phyloP scores from a whole-genome alignment of 208 protist species.

The Leishmania lainsoni region DNA sequence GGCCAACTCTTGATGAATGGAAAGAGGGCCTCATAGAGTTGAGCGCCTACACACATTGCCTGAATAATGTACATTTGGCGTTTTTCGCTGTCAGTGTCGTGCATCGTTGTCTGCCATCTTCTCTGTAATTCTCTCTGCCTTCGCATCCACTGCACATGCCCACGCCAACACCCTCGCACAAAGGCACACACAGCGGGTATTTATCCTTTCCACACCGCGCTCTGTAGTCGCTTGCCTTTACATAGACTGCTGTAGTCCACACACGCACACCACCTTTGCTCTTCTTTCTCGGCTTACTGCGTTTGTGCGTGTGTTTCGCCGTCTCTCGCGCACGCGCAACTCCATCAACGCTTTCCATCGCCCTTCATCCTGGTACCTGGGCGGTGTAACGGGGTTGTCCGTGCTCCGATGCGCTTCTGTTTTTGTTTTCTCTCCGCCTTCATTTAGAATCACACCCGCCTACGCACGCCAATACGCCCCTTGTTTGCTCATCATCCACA shows the following conservation, averaged over 20 bases:
- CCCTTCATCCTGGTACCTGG: neutral
- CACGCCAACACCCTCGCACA: neutral
- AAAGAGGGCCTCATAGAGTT: neutral
- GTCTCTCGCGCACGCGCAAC: neutral
- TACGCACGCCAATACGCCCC: neutral
- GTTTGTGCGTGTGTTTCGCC: too few species aligned
- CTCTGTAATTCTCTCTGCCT: neutral
- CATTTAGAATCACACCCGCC: neutral
- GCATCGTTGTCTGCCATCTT: neutral
- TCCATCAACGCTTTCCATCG: conserved; percentile 1
- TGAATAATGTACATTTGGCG: neutral
- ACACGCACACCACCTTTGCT: too few species aligned
- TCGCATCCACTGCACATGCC: neutral
- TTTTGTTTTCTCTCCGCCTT: neutral
- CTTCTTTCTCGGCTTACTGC: too few species aligned
- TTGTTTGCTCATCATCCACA: neutral
- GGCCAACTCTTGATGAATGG: neutral
- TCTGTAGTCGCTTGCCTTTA: neutral
- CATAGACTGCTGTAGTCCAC: neutral
- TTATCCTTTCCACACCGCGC: neutral
- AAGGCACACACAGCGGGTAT: neutral
- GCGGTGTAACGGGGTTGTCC: neutral
- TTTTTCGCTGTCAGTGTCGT: neutral
- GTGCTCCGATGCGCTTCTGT: neutral
- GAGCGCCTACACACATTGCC: neutral